These are phyloP conservation scores for Sporothrix pseudoabietina DNA, from an alignment of 2,329 filamentous ascomycete species.

Conservation along the genomic window DNA sequence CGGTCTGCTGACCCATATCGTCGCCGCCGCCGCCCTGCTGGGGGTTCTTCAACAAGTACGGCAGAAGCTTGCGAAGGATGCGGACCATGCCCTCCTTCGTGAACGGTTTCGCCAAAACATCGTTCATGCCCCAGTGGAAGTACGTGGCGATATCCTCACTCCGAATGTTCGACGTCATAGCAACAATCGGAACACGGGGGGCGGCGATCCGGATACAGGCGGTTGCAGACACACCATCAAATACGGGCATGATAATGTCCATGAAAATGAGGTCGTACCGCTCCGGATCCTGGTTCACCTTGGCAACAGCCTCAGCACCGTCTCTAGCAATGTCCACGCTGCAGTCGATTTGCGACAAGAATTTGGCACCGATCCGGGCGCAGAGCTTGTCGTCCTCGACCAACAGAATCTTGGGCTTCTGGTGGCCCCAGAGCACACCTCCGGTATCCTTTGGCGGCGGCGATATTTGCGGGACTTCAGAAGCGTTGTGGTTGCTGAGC, in stretches of 20 bases:
- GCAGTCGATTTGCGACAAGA: slow-evolving; percentile 66
- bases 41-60: slow-evolving; percentile 75
- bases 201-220: slow-evolving; percentile 89
- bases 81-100: slow-evolving; percentile 83
- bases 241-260: slow-evolving; percentile 96
- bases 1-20: slow-evolving; percentile 39
- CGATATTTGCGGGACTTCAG: slow-evolving; percentile 48
- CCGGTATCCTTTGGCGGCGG: slow-evolving; percentile 42
- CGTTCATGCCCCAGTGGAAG: slow-evolving; percentile 98
- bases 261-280: slow-evolving; percentile 74
- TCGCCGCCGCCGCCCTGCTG: slow-evolving; percentile 44
- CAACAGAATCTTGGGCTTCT: slow-evolving; percentile 78
- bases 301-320: slow-evolving; percentile 87
- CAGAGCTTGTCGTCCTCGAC: slow-evolving; percentile 80
- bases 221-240: slow-evolving; percentile 93
- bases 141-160: slow-evolving; percentile 97
- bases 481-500: slow-evolving; percentile 58
- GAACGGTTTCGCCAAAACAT: slow-evolving; percentile 95
- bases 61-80: slow-evolving; percentile 85
- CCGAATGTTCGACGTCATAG: slow-evolving; percentile 98
- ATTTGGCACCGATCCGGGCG: slow-evolving; percentile 68
- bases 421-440: slow-evolving; percentile 59
- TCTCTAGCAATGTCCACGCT: slow-evolving; percentile 74
- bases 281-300: slow-evolving; percentile 61
- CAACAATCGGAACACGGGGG: slow-evolving; percentile 82